A percentile compares a stretch with the other conserved stretches of the same genome.
phyloP scores from a whole-genome alignment of 108 stramenopile species.

The Nannochloropsis gaditana region DNA sequence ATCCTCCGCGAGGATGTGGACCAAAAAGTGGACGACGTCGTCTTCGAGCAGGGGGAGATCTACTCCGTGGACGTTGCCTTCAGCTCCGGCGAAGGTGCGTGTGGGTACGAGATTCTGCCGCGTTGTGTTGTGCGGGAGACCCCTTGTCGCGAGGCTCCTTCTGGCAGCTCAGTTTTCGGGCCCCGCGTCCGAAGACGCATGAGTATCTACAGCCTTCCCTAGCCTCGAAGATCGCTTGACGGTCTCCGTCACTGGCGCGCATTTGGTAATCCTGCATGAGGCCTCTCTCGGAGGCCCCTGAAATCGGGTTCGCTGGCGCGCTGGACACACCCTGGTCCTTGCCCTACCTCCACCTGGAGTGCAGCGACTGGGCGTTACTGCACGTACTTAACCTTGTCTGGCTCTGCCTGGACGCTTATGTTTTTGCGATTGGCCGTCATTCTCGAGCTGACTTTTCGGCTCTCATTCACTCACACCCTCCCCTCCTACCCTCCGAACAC shows the following conservation, averaged over 20 bases:
- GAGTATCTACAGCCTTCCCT: slow-evolving; percentile 15
- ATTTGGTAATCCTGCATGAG: slow-evolving; percentile 18
- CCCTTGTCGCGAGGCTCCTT: not conserved
- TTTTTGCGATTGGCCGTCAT: too few relatives aligned
- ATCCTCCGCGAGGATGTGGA: slow-evolving; percentile 65
- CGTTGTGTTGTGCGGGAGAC: not conserved
- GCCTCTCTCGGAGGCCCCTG: not conserved
- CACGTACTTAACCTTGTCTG: too few relatives aligned
- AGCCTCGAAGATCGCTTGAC: not conserved
- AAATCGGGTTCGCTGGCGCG: slow-evolving; percentile 19
- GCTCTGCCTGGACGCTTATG: too few relatives aligned
- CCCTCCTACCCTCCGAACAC: not conserved
- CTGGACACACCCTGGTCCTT: not conserved
- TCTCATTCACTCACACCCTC: not conserved
- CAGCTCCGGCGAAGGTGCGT: slow-evolving; percentile 82
- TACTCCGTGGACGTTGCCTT: slow-evolving; percentile 95
- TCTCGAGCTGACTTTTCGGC: not conserved
- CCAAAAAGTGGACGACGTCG: slow-evolving; percentile 53
- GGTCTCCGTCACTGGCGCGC: not conserved
- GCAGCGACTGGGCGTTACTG: not conserved
- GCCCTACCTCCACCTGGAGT: not conserved
- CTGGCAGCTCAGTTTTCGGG: not conserved
- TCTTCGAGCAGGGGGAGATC: slow-evolving; percentile 63
- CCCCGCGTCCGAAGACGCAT: not conserved
- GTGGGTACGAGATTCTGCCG: not conserved